Conservation (phyloP, 106 monocot species). For the Triglochin maritima region DNA sequence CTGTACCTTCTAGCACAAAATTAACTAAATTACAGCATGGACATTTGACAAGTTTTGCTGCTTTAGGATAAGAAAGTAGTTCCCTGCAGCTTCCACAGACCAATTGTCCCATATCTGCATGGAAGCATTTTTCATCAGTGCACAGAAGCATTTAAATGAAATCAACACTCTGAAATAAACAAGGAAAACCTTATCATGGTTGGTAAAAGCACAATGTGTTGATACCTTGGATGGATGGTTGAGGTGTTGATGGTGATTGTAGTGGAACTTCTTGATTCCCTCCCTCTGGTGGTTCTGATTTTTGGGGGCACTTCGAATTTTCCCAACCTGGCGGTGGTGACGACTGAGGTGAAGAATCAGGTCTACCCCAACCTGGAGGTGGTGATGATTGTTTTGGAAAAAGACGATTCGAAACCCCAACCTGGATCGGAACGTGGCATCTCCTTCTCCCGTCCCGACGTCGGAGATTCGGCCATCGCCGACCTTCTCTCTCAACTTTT, state of each 20-base stretch:
- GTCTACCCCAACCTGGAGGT: neutral
- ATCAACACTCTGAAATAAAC: too few relatives aligned
- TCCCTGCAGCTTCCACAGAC: slow-evolving; percentile 25
- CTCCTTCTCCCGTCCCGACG: too few relatives aligned
- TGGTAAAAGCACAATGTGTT: too few relatives aligned
- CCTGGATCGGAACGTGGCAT: too few relatives aligned
- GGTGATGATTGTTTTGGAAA: neutral
- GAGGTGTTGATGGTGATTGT: neutral
- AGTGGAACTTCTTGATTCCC: neutral
- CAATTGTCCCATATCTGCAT: slow-evolving; percentile 26
- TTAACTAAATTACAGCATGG: slow-evolving; percentile 24
- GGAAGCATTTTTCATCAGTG: neutral
- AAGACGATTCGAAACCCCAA: too few relatives aligned
- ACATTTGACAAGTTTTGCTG: slow-evolving; percentile 13
- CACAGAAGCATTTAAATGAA: too few relatives aligned
- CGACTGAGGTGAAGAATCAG: neutral
- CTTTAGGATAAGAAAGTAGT: slow-evolving; percentile 18
- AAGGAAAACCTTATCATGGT: too few relatives aligned
- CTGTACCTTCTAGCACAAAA: slow-evolving; percentile 22
- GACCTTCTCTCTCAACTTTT: too few relatives aligned
- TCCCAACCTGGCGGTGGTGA: slow-evolving; percentile 1
- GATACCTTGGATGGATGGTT: neutral
- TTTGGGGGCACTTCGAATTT: neutral
- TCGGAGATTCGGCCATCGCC: too few relatives aligned
- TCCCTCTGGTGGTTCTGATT: neutral